Evolutionary conservation across 1,139 yeast genomes (phyloP).

Genomic region (Taphrina wiesneri): DNA sequence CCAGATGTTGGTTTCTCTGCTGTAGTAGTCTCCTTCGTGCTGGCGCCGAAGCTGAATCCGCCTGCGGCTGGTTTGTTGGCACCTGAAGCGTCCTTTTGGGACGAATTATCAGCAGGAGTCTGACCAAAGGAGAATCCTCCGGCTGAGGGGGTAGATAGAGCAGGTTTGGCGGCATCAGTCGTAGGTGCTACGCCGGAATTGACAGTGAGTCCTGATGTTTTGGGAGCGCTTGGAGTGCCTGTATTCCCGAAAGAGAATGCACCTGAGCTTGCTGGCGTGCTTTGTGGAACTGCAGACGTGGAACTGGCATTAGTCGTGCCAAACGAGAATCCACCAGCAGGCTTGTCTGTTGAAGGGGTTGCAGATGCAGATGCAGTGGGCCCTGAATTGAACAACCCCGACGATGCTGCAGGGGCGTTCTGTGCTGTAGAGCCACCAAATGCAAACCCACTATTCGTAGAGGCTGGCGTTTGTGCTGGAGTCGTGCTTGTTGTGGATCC

Average conservation of each 20-base stretch:
- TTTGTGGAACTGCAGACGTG: neutral
- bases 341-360: constrained; percentile 24
- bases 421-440: constrained; percentile 22
- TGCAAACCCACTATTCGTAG: constrained; percentile 37
- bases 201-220: neutral
- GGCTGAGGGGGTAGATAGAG: constrained; percentile 15
- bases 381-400: constrained; percentile 1
- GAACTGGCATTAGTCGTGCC: constrained; percentile 23
- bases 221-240: neutral
- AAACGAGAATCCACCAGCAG: constrained; percentile 30
- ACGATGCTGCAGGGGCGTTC: constrained; percentile 15
- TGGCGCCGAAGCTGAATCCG: constrained; percentile 35
- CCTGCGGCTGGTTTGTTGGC: constrained; percentile 36
- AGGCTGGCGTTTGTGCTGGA: constrained; percentile 31
- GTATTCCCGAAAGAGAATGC: neutral
- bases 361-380: constrained; percentile 27
- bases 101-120: constrained; percentile 36
- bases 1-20: constrained; percentile 6
- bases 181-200: neutral
- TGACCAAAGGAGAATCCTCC: constrained; percentile 34
- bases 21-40: constrained; percentile 11
- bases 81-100: constrained; percentile 39
- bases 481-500: constrained; percentile 36
- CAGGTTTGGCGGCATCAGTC: neutral
- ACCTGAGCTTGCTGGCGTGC: neutral